Conservation (phyloP, 768 basidiomycete genomes). For the Chalciporus chontae region DNA sequence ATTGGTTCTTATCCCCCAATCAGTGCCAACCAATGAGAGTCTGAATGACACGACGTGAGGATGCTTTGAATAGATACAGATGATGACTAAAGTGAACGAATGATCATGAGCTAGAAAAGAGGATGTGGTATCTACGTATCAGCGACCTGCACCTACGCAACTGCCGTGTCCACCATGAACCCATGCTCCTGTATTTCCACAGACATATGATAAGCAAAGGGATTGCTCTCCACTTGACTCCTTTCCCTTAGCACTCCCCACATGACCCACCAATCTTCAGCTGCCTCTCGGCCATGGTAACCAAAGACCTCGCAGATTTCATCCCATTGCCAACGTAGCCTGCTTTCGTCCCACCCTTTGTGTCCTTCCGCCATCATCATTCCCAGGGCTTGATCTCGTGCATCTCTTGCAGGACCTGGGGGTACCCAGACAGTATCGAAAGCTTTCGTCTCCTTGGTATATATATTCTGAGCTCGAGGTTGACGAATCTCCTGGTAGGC, state of each 20-base stretch:
- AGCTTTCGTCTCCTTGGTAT: constrained; percentile 43
- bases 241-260: constrained; percentile 50
- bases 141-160: constrained; percentile 1
- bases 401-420: constrained; percentile 42
- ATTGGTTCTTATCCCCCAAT: constrained; percentile 2
- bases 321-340: constrained; percentile 51
- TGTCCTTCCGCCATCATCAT: constrained; percentile 25
- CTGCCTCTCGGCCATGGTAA: constrained; percentile 55
- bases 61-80: neutral
- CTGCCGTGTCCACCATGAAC: constrained; percentile 2
- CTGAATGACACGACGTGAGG: neutral
- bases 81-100: neutral
- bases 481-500: constrained; percentile 63
- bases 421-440: constrained; percentile 41
- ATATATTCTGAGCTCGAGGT: constrained; percentile 42
- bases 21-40: neutral
- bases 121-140: neutral
- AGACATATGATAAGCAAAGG: constrained; percentile 5
- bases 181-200: constrained; percentile 4
- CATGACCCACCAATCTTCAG: constrained; percentile 65
- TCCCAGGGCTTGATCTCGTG: constrained; percentile 38
- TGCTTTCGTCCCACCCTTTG: constrained; percentile 47
- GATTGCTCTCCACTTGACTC: constrained; percentile 19
- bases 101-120: neutral
- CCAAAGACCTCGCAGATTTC: constrained; percentile 49